These are phyloP conservation scores for Phalaenopsis aphrodite DNA, from an alignment of 106 monocot genomes.

Conservation along the genomic window DNA sequence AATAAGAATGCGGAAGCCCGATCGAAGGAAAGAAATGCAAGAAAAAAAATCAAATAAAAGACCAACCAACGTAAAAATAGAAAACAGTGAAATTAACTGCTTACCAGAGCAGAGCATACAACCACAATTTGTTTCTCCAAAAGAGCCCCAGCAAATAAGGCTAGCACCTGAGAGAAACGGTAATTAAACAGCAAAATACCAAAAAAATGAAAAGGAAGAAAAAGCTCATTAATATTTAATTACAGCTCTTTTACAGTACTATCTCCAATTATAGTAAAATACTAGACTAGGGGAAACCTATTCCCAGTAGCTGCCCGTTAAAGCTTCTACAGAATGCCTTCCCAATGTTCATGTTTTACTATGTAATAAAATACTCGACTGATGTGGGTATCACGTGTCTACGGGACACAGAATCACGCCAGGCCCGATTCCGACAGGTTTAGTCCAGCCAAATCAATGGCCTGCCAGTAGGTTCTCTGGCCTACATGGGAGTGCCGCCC, in stretches of 20 bases:
- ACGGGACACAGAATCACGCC: no score
- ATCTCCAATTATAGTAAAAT: not conserved
- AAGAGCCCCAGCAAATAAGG: slow-evolving; percentile 88
- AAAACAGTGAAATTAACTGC: not conserved
- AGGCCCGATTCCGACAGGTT: no score
- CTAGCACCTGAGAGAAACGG: slow-evolving; percentile 48
- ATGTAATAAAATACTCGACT: no score
- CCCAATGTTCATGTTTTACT: not conserved
- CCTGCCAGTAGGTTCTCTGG: no score
- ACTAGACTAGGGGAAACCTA: not conserved
- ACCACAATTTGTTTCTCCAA: slow-evolving; percentile 97
- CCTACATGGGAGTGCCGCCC: no score
- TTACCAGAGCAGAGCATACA: slow-evolving; percentile 95
- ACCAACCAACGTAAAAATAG: not conserved
- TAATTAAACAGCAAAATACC: slow-evolving; percentile 10
- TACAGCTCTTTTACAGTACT: not conserved
- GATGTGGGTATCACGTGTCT: no score
- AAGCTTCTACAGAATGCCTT: not conserved
- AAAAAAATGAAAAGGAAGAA: not conserved
- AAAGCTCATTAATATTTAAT: not conserved
- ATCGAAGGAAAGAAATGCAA: not conserved
- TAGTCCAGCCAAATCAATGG: no score
- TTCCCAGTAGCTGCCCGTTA: not conserved
- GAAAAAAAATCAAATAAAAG: not conserved
- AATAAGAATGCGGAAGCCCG: not conserved